Evolutionary conservation across 352 stramenopile genomes (phyloP).

Genomic region (Pythium phragmitis): DNA sequence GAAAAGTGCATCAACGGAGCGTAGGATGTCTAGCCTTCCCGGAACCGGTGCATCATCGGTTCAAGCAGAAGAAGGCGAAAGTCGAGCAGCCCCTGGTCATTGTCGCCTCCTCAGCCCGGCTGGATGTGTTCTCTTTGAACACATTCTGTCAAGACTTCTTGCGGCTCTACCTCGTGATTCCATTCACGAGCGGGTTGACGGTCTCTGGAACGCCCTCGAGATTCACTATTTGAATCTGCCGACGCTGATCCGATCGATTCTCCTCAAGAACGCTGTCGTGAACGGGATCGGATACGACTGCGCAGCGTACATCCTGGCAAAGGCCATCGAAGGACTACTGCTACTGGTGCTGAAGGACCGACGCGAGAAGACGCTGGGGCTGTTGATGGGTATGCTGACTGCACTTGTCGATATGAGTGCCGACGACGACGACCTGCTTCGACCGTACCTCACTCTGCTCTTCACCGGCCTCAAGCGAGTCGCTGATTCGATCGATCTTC

Average conservation of each 20-base stretch:
- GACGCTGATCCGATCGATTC: slow-evolving; percentile 40
- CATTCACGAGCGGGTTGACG: slow-evolving; percentile 43
- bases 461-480: slow-evolving; percentile 39
- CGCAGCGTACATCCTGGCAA: slow-evolving; percentile 56
- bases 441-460: slow-evolving; percentile 63
- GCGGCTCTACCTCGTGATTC: slow-evolving; percentile 19
- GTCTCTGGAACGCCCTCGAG: slow-evolving; percentile 44
- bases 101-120: slow-evolving; percentile 41
- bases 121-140: slow-evolving; percentile 69
- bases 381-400: slow-evolving; percentile 42
- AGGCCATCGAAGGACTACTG: slow-evolving; percentile 60
- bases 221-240: slow-evolving; percentile 52
- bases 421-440: slow-evolving; percentile 52
- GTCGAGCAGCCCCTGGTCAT: background rate
- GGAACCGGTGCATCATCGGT: background rate
- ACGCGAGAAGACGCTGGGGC: slow-evolving; percentile 33
- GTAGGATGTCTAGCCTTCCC: slow-evolving; percentile 5
- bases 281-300: slow-evolving; percentile 64
- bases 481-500: slow-evolving; percentile 24
- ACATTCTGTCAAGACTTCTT: slow-evolving; percentile 42
- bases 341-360: slow-evolving; percentile 42
- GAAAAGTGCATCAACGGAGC: background rate
- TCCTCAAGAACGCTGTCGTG: slow-evolving; percentile 36
- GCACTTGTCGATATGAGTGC: slow-evolving; percentile 58
- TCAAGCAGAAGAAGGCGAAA: background rate